Evolutionary conservation across 2,329 filamentous ascomycete genomes (phyloP), one percentile per base, ranked within the genome.

Genomic region (Phialophora chinensis): DNA sequence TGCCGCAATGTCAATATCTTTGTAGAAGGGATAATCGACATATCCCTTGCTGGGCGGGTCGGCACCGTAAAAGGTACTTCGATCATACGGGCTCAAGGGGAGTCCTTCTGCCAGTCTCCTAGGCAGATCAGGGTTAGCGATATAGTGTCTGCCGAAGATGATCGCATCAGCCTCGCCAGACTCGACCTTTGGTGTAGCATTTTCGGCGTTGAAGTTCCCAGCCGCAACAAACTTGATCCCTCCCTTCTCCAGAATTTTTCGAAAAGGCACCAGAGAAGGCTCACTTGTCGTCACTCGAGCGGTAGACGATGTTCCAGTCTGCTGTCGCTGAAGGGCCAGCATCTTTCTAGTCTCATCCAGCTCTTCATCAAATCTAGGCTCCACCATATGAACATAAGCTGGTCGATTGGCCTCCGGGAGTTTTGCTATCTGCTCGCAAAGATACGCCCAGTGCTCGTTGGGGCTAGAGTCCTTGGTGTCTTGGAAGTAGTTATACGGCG

Each of bases 381-480:
- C 87, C 7, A 91, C 78, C 0, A 90, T 65, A 73, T 90, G 87
- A 1, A 90, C 74, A 72, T 87, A 91, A 0, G 87, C 83, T 14
- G 91, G 77, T 2, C 77, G 74, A n/a, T 78, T 73, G 0, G 67
- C 65, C 3, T 67, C 70, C 0, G 79, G 74, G 1, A 82, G 71
- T 17, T 62, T 67, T 1, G 77, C 79, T 20, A 83, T 80, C 69
- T 78, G 74, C 42, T 76, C 72, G 69, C 81, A 83, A 4, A 84
- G 73, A 38, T 80, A 75, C 4, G 78, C 75, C 80, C 83, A 85
- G 72, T 82, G 77, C 33, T 74, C 72, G 64, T 79, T 79, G 2
- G 81, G 81, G 62, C 80, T 77, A 25, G 79, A 80, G 69, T 82
- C 81, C 60, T 78, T 77, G 69, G 74, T 84, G 35, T 83, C 83